Percentiles rank a stretch among this genome's conserved stretches.
phyloP scores from a whole-genome alignment of 371 early-diverging fungal species.

The Mortierella polycephala region DNA sequence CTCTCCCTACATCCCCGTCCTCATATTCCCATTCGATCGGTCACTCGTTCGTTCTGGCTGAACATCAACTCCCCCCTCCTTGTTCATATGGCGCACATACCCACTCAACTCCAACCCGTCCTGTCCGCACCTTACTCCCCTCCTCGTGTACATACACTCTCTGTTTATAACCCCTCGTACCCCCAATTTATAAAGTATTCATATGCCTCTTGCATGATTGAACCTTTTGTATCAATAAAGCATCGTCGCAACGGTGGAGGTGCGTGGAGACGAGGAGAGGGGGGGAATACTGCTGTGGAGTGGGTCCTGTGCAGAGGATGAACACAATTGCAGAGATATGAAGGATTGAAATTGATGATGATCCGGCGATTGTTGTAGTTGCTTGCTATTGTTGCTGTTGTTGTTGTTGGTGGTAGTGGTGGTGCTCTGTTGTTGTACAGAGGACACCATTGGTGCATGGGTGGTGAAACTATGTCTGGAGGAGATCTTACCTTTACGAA shows the following conservation, averaged over 20 bases:
- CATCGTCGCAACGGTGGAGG: not conserved
- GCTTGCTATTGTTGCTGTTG: no score
- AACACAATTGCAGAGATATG: not conserved
- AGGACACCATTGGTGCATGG: not conserved
- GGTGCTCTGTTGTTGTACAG: not conserved
- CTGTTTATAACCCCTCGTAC: no score
- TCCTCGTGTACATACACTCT: not conserved
- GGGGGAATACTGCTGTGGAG: not conserved
- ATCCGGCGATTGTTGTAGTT: no score
- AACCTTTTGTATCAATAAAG: no score
- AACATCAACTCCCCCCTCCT: constrained; percentile 1
- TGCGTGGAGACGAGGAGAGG: not conserved
- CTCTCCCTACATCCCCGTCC: constrained; percentile 3
- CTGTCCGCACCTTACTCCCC: not conserved
- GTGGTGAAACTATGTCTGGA: not conserved
- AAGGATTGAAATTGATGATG: no score
- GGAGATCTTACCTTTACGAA: constrained; percentile 86
- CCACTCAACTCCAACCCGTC: not conserved
- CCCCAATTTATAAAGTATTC: no score
- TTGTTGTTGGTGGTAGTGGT: not conserved
- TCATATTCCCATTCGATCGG: constrained; percentile 26
- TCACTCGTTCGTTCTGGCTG: not conserved
- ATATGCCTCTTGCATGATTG: no score
- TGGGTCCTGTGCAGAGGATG: not conserved
- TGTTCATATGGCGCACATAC: not conserved